Evolutionary conservation across 1,139 yeast species (phyloP).

Genomic region (Kluyveromyces marxianus): DNA sequence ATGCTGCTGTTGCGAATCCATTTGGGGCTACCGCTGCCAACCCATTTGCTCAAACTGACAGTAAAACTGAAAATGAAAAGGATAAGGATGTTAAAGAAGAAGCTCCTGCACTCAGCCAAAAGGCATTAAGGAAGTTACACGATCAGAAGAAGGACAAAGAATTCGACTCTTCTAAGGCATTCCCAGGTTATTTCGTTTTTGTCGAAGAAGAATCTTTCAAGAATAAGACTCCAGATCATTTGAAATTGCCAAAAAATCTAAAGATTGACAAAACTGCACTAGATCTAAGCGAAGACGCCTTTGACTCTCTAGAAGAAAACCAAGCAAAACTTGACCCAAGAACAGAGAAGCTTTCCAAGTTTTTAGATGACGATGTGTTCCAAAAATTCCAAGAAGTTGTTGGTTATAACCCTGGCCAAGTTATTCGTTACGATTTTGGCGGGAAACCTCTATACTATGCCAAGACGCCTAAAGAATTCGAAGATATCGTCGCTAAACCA

Average conservation of each 20-base stretch:
- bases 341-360: constrained; percentile 33
- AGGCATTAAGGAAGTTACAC: constrained; percentile 20
- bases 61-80: background rate
- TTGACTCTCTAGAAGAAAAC: constrained; percentile 25
- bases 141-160: constrained; percentile 20
- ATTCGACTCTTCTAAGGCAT: constrained; percentile 29
- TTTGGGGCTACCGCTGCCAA: constrained; percentile 17
- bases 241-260: constrained; percentile 34
- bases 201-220: constrained; percentile 59
- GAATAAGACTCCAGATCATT: constrained; percentile 38
- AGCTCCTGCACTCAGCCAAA: constrained; percentile 11
- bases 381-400: constrained; percentile 69
- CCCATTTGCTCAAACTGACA: constrained; percentile 13
- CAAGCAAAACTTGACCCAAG: constrained; percentile 32
- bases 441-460: constrained; percentile 72
- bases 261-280: constrained; percentile 30
- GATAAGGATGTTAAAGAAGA: constrained; percentile 6
- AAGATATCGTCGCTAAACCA: constrained; percentile 24
- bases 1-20: constrained; percentile 27
- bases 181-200: constrained; percentile 59
- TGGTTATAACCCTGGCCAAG: constrained; percentile 78
- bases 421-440: constrained; percentile 70
- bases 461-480: constrained; percentile 36
- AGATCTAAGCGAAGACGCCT: constrained; percentile 30
- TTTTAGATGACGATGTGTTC: constrained; percentile 70